Conservation (phyloP, 306 rosid genomes). For the Casuarina cunninghamiana region DNA sequence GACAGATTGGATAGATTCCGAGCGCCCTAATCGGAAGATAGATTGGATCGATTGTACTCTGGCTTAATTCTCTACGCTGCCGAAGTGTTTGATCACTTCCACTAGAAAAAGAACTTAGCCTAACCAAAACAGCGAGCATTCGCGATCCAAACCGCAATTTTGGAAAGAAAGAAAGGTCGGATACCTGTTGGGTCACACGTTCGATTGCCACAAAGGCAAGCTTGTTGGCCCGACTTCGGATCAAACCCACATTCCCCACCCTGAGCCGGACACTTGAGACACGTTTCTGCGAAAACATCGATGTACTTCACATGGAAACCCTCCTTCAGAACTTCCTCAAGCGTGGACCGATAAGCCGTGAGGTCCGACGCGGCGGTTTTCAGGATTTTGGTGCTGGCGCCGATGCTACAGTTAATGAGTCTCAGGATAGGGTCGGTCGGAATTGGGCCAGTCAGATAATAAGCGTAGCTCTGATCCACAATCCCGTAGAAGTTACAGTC, state of each 20-base stretch:
- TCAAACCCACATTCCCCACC: constrained; percentile 57
- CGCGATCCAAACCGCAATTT: background rate
- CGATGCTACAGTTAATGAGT: constrained; percentile 18
- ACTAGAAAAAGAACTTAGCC: background rate
- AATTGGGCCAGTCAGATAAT: constrained; percentile 47
- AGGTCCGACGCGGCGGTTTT: constrained; percentile 26
- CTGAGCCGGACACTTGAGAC: constrained; percentile 36
- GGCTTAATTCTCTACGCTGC: too few relatives aligned
- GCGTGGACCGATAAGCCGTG: constrained; percentile 29
- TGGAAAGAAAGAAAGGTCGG: constrained; percentile 2
- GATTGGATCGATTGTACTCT: background rate
- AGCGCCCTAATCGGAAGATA: rapidly evolving
- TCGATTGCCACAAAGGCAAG: constrained; percentile 57
- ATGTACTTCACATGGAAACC: constrained; percentile 56
- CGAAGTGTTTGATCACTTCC: too few relatives aligned
- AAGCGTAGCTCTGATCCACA: constrained; percentile 32
- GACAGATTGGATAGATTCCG: too few relatives aligned
- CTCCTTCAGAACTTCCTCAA: constrained; percentile 46
- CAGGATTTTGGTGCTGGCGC: constrained; percentile 43
- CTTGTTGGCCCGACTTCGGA: constrained; percentile 17
- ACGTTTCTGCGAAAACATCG: constrained; percentile 23
- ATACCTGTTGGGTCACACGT: constrained; percentile 54
- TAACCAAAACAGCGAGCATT: background rate
- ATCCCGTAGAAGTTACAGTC: constrained; percentile 21
- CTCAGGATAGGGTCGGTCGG: constrained; percentile 45